These are phyloP conservation scores for Calonectria hongkongensis DNA, from an alignment of 2,329 filamentous ascomycete genomes.

Conservation along the genomic window DNA sequence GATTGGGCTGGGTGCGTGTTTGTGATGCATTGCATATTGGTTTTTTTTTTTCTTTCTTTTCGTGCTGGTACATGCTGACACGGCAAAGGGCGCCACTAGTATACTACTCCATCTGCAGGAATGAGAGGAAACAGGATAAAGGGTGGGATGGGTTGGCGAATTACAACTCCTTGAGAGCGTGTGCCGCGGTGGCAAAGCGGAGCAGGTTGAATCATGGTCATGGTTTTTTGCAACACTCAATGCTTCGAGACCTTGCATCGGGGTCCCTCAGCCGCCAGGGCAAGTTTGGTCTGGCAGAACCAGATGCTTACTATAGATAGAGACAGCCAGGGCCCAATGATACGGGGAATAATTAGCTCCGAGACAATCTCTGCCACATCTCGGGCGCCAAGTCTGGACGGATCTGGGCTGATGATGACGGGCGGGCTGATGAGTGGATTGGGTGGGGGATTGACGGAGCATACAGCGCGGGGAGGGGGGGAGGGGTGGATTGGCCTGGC, in stretches of 20 bases:
- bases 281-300: not conserved
- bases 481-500: no score
- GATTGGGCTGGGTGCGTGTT: not conserved
- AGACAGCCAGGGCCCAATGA: not conserved
- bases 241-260: not conserved
- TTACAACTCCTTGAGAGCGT: not conserved
- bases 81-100: not conserved
- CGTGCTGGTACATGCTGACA: slow-evolving; percentile 2
- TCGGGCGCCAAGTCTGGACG: not conserved
- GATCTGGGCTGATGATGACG: not conserved
- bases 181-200: slow-evolving; percentile 2
- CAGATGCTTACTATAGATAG: no score
- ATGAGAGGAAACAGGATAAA: slow-evolving; percentile 14
- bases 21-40: not conserved
- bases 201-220: not conserved
- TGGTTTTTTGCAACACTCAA: not conserved
- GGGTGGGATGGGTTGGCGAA: not conserved
- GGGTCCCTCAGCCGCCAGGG: not conserved
- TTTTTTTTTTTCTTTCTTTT: not conserved
- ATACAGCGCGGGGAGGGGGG: not conserved
- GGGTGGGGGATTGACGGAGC: not conserved
- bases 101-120: not conserved
- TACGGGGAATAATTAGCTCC: not conserved
- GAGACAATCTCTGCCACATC: not conserved
- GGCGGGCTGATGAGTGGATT: not conserved